Conservation (phyloP, 163 green algal species). For the Scenedesmus sp. region DNA sequence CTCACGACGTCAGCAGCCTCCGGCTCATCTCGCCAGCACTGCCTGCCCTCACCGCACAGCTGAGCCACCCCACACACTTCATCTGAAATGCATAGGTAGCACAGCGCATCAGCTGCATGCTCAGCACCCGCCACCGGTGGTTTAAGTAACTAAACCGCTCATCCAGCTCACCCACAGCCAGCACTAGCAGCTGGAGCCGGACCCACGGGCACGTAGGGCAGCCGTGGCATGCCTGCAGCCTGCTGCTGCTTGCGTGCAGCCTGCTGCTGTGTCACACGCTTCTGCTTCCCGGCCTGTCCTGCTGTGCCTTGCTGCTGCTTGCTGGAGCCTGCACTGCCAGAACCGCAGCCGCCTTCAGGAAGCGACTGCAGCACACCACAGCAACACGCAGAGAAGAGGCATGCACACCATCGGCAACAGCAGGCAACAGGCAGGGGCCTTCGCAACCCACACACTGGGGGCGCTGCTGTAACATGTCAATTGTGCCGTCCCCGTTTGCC, state of each 20-base stretch:
- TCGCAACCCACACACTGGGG: too few species aligned
- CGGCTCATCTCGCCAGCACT: neutral
- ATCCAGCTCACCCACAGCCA: slow-evolving; percentile 20
- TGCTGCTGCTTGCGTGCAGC: slow-evolving; percentile 10
- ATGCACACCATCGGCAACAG: too few species aligned
- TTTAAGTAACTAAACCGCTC: too few species aligned
- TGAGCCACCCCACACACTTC: neutral
- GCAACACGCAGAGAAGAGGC: neutral
- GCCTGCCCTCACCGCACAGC: neutral
- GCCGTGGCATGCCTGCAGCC: neutral
- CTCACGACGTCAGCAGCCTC: neutral
- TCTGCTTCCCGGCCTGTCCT: neutral
- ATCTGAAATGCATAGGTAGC: neutral
- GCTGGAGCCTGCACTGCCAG: neutral
- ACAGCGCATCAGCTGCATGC: neutral
- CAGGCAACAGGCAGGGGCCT: neutral
- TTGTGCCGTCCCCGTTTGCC: neutral
- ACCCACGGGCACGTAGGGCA: slow-evolving; percentile 29
- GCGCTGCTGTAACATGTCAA: too few species aligned
- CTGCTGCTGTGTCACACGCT: neutral
- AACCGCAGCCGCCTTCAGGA: neutral
- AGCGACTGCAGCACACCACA: neutral
- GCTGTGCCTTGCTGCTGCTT: neutral
- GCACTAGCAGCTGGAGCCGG: slow-evolving; percentile 33
- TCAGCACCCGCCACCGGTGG: too few species aligned